A percentile compares a stretch with the other conserved stretches of the same genome.
Evolutionary conservation across 2,329 filamentous ascomycete genomes (phyloP).

Genomic region (Aspergillus transmontanensis): DNA sequence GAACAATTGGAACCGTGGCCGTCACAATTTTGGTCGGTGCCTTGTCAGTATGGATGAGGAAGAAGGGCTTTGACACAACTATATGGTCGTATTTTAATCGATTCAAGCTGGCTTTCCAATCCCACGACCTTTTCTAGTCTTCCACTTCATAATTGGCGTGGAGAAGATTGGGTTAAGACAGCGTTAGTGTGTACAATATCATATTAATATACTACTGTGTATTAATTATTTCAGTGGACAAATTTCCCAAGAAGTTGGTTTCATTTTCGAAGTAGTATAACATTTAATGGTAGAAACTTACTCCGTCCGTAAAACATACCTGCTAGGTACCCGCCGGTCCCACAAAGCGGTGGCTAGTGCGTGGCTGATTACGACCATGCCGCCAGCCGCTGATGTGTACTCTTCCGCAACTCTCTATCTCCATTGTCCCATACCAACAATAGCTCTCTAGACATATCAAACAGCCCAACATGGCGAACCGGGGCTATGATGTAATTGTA

Average conservation of each 20-base stretch:
- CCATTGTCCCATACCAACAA: conserved; percentile 10
- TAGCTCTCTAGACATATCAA: conserved; percentile 18
- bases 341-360: conserved; percentile 30
- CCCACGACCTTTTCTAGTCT: conserved; percentile 15
- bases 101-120: conserved; percentile 28
- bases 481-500: conserved; percentile 96
- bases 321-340: not conserved
- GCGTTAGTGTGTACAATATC: not conserved
- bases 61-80: conserved; percentile 38
- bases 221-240: not conserved
- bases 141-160: not conserved
- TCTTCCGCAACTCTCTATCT: conserved; percentile 26
- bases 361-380: conserved; percentile 26
- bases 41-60: conserved; percentile 68
- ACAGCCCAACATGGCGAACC: conserved; percentile 66
- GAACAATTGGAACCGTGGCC: conserved; percentile 63
- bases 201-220: not conserved
- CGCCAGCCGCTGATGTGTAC: conserved; percentile 36
- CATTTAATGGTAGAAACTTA: too few species aligned
- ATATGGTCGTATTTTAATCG: conserved; percentile 37
- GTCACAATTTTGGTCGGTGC: conserved; percentile 68
- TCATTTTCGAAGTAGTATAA: not conserved
- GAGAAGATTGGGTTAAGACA: not conserved
- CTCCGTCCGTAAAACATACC: not conserved
- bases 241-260: not conserved